A percentile compares a stretch with the other conserved stretches of the same genome.
Conservation (phyloP, 495 filamentous ascomycete genomes). For the Xylaria venustula region DNA sequence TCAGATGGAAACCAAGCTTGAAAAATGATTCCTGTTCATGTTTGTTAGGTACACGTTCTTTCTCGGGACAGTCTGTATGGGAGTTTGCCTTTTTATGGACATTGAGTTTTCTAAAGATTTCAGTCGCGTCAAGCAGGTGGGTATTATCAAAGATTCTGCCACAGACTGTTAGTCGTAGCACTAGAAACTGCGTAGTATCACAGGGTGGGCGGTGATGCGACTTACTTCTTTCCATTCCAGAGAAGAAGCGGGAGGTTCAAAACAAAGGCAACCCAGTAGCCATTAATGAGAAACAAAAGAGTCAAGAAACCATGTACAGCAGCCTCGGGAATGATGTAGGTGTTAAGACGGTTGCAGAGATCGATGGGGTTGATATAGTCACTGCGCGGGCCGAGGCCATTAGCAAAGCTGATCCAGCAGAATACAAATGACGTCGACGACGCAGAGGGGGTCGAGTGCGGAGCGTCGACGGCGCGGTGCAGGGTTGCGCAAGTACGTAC, state of each 20-base stretch:
- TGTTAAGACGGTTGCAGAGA: conserved; percentile 99
- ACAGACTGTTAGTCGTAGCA: conserved; percentile 23
- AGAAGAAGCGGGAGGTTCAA: conserved; percentile 89
- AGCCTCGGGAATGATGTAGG: conserved; percentile 98
- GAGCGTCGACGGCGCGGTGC: neutral
- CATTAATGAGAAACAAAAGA: conserved; percentile 93
- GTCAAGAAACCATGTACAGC: conserved; percentile 95
- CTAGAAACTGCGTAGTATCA: neutral
- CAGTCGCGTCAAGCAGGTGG: conserved; percentile 94
- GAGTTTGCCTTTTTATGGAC: conserved; percentile 93
- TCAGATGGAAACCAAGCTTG: conserved; percentile 96
- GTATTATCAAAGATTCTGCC: conserved; percentile 92
- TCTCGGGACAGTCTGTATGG: no score
- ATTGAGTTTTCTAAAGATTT: conserved; percentile 99
- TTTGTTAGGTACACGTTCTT: no score
- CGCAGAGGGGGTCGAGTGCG: conserved; percentile 2
- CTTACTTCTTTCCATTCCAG: conserved; percentile 97
- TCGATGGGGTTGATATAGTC: conserved; percentile 99
- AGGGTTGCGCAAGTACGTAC: conserved; percentile 53
- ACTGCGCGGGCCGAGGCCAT: conserved; percentile 47
- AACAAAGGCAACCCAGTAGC: conserved; percentile 93
- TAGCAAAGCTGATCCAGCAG: conserved; percentile 4
- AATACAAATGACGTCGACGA: conserved; percentile 23
- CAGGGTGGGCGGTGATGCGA: conserved; percentile 6
- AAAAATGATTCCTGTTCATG: conserved; percentile 86